Percentiles rank a stretch among this genome's conserved stretches.
These are phyloP conservation scores for Colletotrichum tofieldiae DNA, from an alignment of 2,329 filamentous ascomycete species.

Conservation along the genomic window DNA sequence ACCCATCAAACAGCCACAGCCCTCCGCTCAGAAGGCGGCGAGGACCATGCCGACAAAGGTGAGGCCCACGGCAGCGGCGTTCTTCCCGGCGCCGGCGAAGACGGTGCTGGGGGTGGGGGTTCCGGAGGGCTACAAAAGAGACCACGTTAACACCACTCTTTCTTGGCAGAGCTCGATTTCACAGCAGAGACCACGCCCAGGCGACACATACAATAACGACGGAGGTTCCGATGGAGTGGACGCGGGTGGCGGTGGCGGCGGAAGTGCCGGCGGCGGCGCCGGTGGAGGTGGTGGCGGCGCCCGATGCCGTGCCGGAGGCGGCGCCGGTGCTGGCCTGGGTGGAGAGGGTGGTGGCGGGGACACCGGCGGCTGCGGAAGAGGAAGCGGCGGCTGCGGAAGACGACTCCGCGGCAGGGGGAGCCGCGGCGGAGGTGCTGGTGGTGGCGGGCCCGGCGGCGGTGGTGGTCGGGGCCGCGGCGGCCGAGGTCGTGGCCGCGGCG, in stretches of 20 bases:
- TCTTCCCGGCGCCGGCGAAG: slow-evolving; percentile 36
- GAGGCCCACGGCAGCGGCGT: slow-evolving; percentile 24
- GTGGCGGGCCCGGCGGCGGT: slow-evolving; percentile 2
- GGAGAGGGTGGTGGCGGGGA: slow-evolving; percentile 19
- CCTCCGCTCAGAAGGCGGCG: slow-evolving; percentile 20
- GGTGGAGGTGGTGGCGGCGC: slow-evolving; percentile 10
- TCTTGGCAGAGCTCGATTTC: not conserved
- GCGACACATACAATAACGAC: slow-evolving; percentile 35
- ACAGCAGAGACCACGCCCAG: slow-evolving; percentile 33
- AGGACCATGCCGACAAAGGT: slow-evolving; percentile 24
- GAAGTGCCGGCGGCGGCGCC: slow-evolving; percentile 11
- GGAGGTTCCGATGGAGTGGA: slow-evolving; percentile 34
- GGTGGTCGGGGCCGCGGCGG: not conserved
- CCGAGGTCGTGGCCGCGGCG: slow-evolving; percentile 13
- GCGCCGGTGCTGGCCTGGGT: slow-evolving; percentile 9
- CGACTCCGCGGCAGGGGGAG: not conserved
- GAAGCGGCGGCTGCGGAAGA: slow-evolving; percentile 6
- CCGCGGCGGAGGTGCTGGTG: slow-evolving; percentile 4
- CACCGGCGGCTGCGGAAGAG: not conserved
- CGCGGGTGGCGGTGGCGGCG: slow-evolving; percentile 23
- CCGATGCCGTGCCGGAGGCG: slow-evolving; percentile 5
- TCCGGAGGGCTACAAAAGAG: slow-evolving; percentile 27
- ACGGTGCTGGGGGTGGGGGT: slow-evolving; percentile 27
- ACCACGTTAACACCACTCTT: slow-evolving; percentile 18
- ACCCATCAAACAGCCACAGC: not conserved